Evolutionary conservation across 2,329 filamentous ascomycete species (phyloP).

Genomic region (Epichloe baconii): DNA sequence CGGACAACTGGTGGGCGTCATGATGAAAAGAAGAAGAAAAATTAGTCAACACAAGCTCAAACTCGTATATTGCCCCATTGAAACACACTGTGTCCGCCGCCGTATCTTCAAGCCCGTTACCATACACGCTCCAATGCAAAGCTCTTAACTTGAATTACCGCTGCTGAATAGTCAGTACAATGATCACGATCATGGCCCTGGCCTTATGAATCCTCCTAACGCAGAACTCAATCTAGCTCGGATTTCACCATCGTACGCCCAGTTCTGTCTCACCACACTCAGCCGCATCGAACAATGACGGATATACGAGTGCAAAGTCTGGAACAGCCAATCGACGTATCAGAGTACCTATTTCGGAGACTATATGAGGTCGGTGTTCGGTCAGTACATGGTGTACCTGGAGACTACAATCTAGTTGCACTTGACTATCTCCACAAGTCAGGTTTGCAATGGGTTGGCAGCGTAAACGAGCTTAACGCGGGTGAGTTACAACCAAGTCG

Average conservation of each 20-base stretch:
- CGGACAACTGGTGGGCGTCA: not conserved
- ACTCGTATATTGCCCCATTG: too few species aligned
- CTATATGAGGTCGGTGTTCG: conserved; percentile 50
- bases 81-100: too few species aligned
- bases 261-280: not conserved
- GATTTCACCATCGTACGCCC: not conserved
- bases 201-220: not conserved
- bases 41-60: too few species aligned
- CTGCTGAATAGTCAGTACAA: too few species aligned
- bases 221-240: not conserved
- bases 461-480: conserved; percentile 61
- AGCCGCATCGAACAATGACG: conserved; percentile 10
- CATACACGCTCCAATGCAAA: too few species aligned
- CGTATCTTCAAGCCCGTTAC: too few species aligned
- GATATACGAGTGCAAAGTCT: conserved; percentile 31
- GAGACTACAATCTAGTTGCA: conserved; percentile 59
- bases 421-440: conserved; percentile 51
- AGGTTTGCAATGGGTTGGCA: conserved; percentile 52
- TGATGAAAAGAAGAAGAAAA: too few species aligned
- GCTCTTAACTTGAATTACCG: too few species aligned
- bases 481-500: conserved; percentile 27
- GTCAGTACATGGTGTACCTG: conserved; percentile 56
- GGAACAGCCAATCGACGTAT: conserved; percentile 42
- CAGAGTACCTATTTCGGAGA: conserved; percentile 54
- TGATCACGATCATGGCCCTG: too few species aligned